Evolutionary conservation across 2,329 filamentous ascomycete species (phyloP).

Genomic region (Metarhizium robertsii): DNA sequence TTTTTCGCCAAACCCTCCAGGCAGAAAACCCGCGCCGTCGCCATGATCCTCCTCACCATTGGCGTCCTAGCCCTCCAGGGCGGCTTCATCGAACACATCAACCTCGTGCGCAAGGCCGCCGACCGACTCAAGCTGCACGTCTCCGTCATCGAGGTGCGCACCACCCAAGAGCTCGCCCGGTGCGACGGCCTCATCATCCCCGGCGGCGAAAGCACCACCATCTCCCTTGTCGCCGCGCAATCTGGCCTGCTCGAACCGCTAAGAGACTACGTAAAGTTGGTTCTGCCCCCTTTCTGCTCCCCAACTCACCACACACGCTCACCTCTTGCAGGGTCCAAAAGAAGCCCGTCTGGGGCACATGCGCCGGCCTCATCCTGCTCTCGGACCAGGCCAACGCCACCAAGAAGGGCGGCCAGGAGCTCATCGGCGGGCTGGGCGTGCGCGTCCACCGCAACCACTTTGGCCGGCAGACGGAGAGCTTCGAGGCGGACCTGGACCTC

Average conservation of each 20-base stretch:
- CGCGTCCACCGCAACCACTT: slow-evolving; percentile 92
- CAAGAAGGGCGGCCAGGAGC: slow-evolving; percentile 84
- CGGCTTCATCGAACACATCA: slow-evolving; percentile 82
- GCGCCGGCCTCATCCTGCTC: slow-evolving; percentile 85
- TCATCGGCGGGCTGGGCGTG: slow-evolving; percentile 87
- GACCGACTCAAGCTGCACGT: slow-evolving; percentile 39
- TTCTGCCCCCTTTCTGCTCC: slow-evolving; percentile 8
- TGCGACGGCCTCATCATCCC: slow-evolving; percentile 86
- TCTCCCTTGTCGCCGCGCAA: slow-evolving; percentile 77
- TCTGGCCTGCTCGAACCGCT: slow-evolving; percentile 77
- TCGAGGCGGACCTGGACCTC: slow-evolving; percentile 65
- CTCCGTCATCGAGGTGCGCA: slow-evolving; percentile 72
- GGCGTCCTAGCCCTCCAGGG: slow-evolving; percentile 75
- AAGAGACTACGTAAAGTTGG: slow-evolving; percentile 82
- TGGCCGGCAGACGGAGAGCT: slow-evolving; percentile 86
- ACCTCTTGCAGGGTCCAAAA: slow-evolving; percentile 49
- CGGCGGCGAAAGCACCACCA: slow-evolving; percentile 90
- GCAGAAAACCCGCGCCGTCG: slow-evolving; percentile 11
- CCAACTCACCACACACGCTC: not conserved
- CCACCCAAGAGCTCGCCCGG: slow-evolving; percentile 53
- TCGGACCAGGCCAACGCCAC: slow-evolving; percentile 80
- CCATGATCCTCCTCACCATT: slow-evolving; percentile 33
- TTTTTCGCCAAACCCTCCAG: not conserved
- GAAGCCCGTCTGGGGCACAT: slow-evolving; percentile 91
- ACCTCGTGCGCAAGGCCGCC: slow-evolving; percentile 62